phyloP scores from a whole-genome alignment of 306 rosid species.

The Lathyrus tuberosus region DNA sequence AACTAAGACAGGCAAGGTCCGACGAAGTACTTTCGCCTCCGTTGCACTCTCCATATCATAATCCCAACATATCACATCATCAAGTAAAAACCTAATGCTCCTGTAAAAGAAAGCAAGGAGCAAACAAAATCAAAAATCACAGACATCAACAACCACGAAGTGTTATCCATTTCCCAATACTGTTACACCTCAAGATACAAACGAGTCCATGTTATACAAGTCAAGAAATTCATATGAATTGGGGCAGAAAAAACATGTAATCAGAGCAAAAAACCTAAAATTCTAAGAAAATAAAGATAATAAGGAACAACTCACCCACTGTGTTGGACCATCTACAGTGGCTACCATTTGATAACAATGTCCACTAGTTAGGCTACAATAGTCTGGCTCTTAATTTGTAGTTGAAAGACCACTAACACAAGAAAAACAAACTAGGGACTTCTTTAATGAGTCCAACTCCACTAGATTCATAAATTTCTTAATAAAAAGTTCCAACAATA shows the following conservation, averaged over 20 bases:
- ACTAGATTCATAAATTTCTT: too few species aligned
- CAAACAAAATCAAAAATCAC: conserved; percentile 29
- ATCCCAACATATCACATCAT: conserved; percentile 40
- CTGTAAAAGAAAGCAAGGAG: conserved; percentile 49
- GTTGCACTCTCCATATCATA: conserved; percentile 69
- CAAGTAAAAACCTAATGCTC: conserved; percentile 40
- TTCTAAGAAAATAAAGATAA: conserved; percentile 19
- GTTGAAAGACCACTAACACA: too few species aligned
- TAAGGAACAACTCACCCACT: too few species aligned
- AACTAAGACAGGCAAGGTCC: conserved; percentile 50
- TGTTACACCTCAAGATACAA: not conserved
- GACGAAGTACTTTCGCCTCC: conserved; percentile 64
- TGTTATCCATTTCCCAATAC: not conserved
- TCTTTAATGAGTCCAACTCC: too few species aligned
- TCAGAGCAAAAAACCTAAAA: conserved; percentile 28
- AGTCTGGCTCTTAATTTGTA: too few species aligned
- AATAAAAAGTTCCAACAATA: too few species aligned
- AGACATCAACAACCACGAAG: conserved; percentile 7
- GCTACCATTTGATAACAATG: too few species aligned
- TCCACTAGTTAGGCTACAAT: too few species aligned
- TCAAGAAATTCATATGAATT: conserved; percentile 21
- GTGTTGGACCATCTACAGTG: too few species aligned
- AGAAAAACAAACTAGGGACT: too few species aligned
- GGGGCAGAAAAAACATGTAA: not conserved
- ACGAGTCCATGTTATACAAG: not conserved